A percentile compares a stretch with the other conserved stretches of the same genome.
These are phyloP conservation scores for Cercophora samala DNA, from an alignment of 495 filamentous ascomycete genomes.

Conservation along the genomic window DNA sequence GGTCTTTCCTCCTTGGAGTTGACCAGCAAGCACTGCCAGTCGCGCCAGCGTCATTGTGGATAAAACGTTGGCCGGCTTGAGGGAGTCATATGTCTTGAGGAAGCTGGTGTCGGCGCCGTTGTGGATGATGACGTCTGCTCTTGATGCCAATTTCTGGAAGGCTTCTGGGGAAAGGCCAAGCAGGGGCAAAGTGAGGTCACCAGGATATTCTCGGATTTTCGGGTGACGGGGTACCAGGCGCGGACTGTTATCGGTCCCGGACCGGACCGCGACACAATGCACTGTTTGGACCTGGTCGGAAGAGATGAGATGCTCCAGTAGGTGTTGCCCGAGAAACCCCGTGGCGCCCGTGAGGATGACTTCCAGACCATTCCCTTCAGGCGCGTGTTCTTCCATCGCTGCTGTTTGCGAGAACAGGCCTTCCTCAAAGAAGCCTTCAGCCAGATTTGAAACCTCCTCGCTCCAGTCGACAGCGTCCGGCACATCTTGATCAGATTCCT, in stretches of 20 bases:
- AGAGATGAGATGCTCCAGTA: not conserved
- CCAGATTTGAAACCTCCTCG: not conserved
- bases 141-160: not conserved
- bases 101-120: conserved; percentile 29
- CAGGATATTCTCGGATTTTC: not conserved
- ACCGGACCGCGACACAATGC: conserved; percentile 3
- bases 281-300: not conserved
- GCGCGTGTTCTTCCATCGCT: not conserved
- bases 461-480: not conserved
- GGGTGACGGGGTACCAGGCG: not conserved
- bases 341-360: conserved; percentile 5
- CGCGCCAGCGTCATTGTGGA: conserved; percentile 23
- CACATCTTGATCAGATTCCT: not conserved
- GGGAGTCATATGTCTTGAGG: conserved; percentile 23
- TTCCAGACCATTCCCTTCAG: not conserved
- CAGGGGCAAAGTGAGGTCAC: not conserved
- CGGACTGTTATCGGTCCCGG: not conserved
- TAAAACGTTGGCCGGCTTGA: conserved; percentile 23
- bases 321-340: not conserved
- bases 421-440: not conserved
- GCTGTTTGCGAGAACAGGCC: not conserved
- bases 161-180: not conserved
- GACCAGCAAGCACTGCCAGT: conserved; percentile 20
- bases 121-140: conserved; percentile 9
- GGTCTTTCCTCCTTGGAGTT: not conserved